These are phyloP conservation scores for Ceratobasidium sp. DNA, from an alignment of 1,284 basidiomycete genomes.

Conservation along the genomic window DNA sequence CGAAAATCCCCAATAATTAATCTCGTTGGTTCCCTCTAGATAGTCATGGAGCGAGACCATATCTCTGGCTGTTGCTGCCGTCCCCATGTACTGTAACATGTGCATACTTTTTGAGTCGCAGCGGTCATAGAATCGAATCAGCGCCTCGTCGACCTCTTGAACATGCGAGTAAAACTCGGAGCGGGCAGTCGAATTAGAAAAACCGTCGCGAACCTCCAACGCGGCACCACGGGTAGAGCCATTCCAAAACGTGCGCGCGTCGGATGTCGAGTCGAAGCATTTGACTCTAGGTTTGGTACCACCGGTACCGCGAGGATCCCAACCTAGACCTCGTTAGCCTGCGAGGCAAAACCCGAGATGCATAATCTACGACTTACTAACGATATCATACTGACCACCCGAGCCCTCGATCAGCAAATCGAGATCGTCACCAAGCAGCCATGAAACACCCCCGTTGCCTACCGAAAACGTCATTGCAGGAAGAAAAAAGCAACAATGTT, in stretches of 20 bases:
- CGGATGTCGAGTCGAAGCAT: constrained; percentile 38
- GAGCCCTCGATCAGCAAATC: not conserved
- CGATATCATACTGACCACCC: constrained; percentile 27
- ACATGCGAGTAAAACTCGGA: constrained; percentile 47
- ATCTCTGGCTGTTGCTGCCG: constrained; percentile 19
- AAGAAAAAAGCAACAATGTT: too few species aligned
- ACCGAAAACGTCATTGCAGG: too few species aligned
- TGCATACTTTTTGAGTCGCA: constrained; percentile 38
- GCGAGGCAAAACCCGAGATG: not conserved
- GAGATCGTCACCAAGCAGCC: not conserved
- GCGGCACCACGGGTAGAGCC: constrained; percentile 27
- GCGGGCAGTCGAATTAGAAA: constrained; percentile 41
- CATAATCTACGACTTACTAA: not conserved
- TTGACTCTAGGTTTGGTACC: constrained; percentile 9
- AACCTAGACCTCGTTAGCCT: not conserved
- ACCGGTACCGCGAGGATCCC: constrained; percentile 39
- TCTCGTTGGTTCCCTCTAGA: constrained; percentile 30
- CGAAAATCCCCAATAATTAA: constrained; percentile 45
- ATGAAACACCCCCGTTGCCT: constrained; percentile 6
- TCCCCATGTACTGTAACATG: not conserved
- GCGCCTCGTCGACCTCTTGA: constrained; percentile 15
- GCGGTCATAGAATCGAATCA: constrained; percentile 20
- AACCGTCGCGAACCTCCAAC: constrained; percentile 44
- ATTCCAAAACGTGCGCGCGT: constrained; percentile 27
- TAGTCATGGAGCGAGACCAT: constrained; percentile 27